Evolutionary conservation across 371 early-diverging fungal genomes (phyloP).

Genomic region (Dichotomocladium elegans): DNA sequence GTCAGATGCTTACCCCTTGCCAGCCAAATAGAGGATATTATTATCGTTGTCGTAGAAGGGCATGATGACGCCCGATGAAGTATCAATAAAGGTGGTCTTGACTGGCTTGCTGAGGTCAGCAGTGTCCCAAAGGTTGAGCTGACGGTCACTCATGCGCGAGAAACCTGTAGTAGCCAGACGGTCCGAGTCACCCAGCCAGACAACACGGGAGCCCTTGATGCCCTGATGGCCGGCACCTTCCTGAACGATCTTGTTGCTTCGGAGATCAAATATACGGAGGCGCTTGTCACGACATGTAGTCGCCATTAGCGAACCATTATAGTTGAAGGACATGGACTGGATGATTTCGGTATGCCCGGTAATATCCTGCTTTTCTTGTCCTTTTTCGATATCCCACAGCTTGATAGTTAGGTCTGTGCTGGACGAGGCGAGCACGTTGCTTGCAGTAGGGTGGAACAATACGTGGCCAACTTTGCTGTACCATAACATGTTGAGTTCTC

Average conservation of each 20-base stretch:
- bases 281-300: constrained; percentile 97
- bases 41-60: constrained; percentile 92
- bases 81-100: constrained; percentile 78
- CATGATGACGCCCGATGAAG: constrained; percentile 93
- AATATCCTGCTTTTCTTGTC: constrained; percentile 81
- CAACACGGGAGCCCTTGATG: constrained; percentile 92
- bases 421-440: constrained; percentile 87
- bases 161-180: constrained; percentile 94
- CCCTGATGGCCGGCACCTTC: constrained; percentile 90
- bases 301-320: constrained; percentile 81
- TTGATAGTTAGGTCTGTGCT: constrained; percentile 92
- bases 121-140: constrained; percentile 88
- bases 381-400: constrained; percentile 96
- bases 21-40: constrained; percentile 90
- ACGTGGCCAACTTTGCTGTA: constrained; percentile 93
- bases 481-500: not conserved
- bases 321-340: constrained; percentile 89
- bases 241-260: constrained; percentile 79
- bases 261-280: constrained; percentile 89
- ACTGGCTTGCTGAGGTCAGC: constrained; percentile 73
- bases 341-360: constrained; percentile 91
- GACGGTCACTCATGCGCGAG: constrained; percentile 88
- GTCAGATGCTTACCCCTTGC: constrained; percentile 44
- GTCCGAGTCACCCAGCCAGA: constrained; percentile 84
- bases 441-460: constrained; percentile 93